phyloP scores from a whole-genome alignment of 2,329 filamentous ascomycete species.

The Penicillium sp. region DNA sequence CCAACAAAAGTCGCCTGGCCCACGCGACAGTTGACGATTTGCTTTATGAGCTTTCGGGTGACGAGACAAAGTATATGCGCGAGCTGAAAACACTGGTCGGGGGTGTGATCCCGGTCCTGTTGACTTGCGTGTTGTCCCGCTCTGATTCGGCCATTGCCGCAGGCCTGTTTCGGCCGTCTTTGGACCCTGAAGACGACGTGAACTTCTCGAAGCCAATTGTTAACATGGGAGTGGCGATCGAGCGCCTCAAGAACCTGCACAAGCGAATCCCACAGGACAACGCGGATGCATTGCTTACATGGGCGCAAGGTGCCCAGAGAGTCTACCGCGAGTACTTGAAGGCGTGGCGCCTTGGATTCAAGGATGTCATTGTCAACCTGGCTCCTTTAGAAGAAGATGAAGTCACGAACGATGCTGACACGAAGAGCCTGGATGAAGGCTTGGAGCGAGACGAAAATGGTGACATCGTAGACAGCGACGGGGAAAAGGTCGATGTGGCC shows the following conservation, averaged over 20 bases:
- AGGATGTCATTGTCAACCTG: conserved; percentile 90
- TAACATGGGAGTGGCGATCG: conserved; percentile 87
- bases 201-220: conserved; percentile 82
- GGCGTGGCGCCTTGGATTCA: conserved; percentile 89
- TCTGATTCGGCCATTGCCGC: conserved; percentile 63
- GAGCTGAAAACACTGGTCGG: conserved; percentile 92
- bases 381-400: conserved; percentile 72
- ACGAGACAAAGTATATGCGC: conserved; percentile 83
- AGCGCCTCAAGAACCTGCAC: conserved; percentile 78
- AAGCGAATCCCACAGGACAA: conserved; percentile 75
- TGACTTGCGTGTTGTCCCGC: conserved; percentile 78
- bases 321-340: conserved; percentile 84
- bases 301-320: conserved; percentile 75
- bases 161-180: conserved; percentile 64
- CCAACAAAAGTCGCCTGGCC: conserved; percentile 65
- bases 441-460: conserved; percentile 60
- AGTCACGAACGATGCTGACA: conserved; percentile 40
- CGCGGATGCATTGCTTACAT: conserved; percentile 69
- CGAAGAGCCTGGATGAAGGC: conserved; percentile 53
- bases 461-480: conserved; percentile 67
- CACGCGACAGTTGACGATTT: conserved; percentile 72
- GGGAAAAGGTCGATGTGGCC: conserved; percentile 90
- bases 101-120: conserved; percentile 87
- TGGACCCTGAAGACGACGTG: conserved; percentile 55
- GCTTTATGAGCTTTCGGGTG: conserved; percentile 74